Evolutionary conservation across 1,284 basidiomycete species (phyloP), one percentile per base, ranked within the genome.

Genomic region (Ustilago cynodontis): DNA sequence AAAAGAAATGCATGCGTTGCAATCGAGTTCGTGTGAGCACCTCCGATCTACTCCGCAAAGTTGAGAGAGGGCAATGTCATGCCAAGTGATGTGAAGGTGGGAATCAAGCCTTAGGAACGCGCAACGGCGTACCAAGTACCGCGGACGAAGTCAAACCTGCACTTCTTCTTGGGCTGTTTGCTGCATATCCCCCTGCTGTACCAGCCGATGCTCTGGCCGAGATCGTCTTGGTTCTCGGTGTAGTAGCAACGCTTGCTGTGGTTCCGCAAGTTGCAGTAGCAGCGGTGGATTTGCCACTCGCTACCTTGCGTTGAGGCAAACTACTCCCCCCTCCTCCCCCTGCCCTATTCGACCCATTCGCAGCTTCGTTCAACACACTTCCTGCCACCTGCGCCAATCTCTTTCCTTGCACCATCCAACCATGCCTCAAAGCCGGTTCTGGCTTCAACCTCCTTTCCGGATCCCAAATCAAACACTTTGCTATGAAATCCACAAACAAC

Each of bases 381-480:
- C 53, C 67, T 0, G 57, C 70, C 13, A 28, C 64, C 0, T n/a
- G 24, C 9, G 59, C 69, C 43, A 69, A 28, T 24, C 58, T 35
- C 41, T 59, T 71, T 7, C 69, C 64, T 49, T 72, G 69, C 53
- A 50, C 39, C 39, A 82, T 76, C 85, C 85, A 86, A 2, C 83
- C 73, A 65, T 87, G 87, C 3, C 85, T 75, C 76, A 87, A 88
- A 1, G 97, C 96, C 16, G 92, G 90, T 79, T 95, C 93, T 2
- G 96, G 96, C 87, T 98, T 98, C 84, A 99, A 89, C 43, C 97
- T 90, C 65, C 94, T 90, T 83, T 99, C 96, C 1, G 97, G 97
- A 87, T 99, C 97, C 97, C 96, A 99, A 16, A 93, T 90, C 26
- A 99, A 89, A 87, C 97, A 99, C 86, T 96, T 98, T 3, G 93